phyloP scores from a whole-genome alignment of 371 early-diverging fungal genomes.

The Mucor sp. region DNA sequence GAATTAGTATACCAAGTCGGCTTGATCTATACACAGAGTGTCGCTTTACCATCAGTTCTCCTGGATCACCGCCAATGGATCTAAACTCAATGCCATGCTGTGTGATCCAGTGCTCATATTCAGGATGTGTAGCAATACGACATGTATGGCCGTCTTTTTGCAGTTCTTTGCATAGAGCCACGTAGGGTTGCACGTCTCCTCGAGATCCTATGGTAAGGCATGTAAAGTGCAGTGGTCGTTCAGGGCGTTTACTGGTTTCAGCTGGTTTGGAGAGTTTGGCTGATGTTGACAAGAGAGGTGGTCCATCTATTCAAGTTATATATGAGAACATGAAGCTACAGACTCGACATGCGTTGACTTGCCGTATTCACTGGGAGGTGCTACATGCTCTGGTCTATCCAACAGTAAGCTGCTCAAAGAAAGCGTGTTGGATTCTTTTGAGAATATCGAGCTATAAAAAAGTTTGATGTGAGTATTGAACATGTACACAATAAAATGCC shows the following conservation, averaged over 20 bases:
- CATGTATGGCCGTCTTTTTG: slow-evolving; percentile 72
- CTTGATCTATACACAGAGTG: not conserved
- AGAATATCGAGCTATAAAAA: slow-evolving; percentile 18
- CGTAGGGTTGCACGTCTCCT: slow-evolving; percentile 87
- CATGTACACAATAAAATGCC: not conserved
- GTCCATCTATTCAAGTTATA: slow-evolving; percentile 13
- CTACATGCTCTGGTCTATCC: slow-evolving; percentile 29
- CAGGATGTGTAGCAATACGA: slow-evolving; percentile 76
- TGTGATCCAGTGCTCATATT: slow-evolving; percentile 76
- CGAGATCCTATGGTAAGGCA: slow-evolving; percentile 81
- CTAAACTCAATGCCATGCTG: slow-evolving; percentile 74
- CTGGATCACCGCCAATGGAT: slow-evolving; percentile 72
- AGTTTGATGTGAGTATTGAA: not conserved
- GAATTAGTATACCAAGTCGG: not conserved
- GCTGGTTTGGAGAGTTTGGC: not conserved
- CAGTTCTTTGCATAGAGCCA: slow-evolving; percentile 77
- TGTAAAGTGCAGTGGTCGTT: slow-evolving; percentile 68
- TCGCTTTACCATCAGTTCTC: slow-evolving; percentile 58
- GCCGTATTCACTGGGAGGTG: slow-evolving; percentile 38
- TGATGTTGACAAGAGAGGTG: slow-evolving; percentile 17
- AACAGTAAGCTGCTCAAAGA: slow-evolving; percentile 23
- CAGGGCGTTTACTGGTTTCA: slow-evolving; percentile 17
- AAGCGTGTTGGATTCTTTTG: slow-evolving; percentile 9
- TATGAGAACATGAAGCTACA: not conserved
- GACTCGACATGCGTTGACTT: not conserved